These are phyloP conservation scores for Fusarium subglutinans DNA, from an alignment of 2,329 filamentous ascomycete genomes.

Conservation along the genomic window DNA sequence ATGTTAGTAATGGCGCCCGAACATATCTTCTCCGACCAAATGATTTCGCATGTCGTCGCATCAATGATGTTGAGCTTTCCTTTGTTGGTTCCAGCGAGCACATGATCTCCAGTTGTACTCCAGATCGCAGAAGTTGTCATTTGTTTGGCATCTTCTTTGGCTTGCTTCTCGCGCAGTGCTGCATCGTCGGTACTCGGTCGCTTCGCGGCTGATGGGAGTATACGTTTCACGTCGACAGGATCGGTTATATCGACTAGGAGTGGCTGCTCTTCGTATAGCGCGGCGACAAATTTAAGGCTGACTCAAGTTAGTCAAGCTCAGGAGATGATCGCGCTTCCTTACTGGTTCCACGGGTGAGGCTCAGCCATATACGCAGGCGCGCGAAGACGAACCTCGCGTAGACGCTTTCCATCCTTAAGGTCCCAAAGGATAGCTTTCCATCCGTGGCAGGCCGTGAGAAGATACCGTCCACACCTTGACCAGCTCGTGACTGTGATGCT, in stretches of 20 bases:
- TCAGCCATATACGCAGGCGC: conserved; percentile 96
- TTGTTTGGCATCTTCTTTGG: conserved; percentile 91
- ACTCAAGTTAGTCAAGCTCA: conserved; percentile 32
- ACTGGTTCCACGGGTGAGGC: conserved; percentile 91
- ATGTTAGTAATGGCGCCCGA: conserved; percentile 88
- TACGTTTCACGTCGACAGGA: conserved; percentile 75
- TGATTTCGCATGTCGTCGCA: conserved; percentile 79
- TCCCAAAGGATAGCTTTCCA: conserved; percentile 99
- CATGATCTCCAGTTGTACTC: conserved; percentile 84
- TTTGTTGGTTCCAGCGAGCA: conserved; percentile 92
- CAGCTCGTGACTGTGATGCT: conserved; percentile 96
- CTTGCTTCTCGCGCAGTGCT: conserved; percentile 80
- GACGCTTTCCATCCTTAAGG: conserved; percentile 72
- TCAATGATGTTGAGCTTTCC: conserved; percentile 97
- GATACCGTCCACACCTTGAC: conserved; percentile 90
- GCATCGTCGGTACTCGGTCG: conserved; percentile 76
- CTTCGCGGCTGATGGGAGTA: conserved; percentile 83
- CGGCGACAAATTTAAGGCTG: conserved; percentile 85
- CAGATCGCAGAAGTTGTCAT: conserved; percentile 94
- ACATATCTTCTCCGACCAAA: conserved; percentile 90
- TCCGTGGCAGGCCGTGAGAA: conserved; percentile 92
- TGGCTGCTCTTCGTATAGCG: conserved; percentile 92
- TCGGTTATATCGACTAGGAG: conserved; percentile 84
- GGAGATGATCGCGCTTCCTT: conserved; percentile 34
- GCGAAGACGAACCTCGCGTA: conserved; percentile 89